These are phyloP conservation scores for Geranium incanum DNA, from an alignment of 441 rosid species.

Conservation along the genomic window DNA sequence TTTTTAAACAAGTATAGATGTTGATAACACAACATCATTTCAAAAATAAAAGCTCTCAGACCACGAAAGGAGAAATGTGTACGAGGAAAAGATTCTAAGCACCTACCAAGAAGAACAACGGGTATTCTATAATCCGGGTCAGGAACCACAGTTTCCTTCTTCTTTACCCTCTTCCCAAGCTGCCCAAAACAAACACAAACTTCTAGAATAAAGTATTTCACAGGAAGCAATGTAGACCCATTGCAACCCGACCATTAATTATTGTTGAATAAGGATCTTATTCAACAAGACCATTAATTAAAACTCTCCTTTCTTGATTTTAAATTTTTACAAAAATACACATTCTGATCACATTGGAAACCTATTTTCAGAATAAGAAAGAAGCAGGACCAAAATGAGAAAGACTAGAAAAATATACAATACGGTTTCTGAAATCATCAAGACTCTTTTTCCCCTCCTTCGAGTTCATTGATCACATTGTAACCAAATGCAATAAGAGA, in stretches of 20 bases:
- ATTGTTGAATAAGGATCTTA: not conserved
- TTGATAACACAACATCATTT: not conserved
- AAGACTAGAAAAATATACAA: not conserved
- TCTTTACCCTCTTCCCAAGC: conserved; percentile 44
- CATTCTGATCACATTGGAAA: not conserved
- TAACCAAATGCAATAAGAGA: not conserved
- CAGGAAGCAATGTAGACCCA: not conserved
- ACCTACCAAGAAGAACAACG: conserved; percentile 48
- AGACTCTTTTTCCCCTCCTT: not conserved
- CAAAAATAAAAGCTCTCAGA: conserved; percentile 2
- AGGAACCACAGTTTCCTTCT: conserved; percentile 54
- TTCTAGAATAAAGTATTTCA: not conserved
- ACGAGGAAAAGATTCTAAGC: conserved; percentile 5
- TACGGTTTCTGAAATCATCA: not conserved
- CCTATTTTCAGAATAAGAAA: not conserved
- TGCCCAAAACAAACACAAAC: conserved; percentile 26
- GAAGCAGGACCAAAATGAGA: not conserved
- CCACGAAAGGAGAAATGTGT: not conserved
- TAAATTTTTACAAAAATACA: not conserved
- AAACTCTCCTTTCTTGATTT: not conserved
- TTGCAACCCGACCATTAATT: not conserved
- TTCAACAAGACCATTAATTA: not conserved
- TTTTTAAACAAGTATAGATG: not conserved
- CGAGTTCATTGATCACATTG: not conserved
- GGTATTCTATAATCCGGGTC: conserved; percentile 66